Percentiles rank a stretch among this genome's conserved stretches.
phyloP scores from a whole-genome alignment of 2,329 filamentous ascomycete species.

The Fusarium bactridioides region DNA sequence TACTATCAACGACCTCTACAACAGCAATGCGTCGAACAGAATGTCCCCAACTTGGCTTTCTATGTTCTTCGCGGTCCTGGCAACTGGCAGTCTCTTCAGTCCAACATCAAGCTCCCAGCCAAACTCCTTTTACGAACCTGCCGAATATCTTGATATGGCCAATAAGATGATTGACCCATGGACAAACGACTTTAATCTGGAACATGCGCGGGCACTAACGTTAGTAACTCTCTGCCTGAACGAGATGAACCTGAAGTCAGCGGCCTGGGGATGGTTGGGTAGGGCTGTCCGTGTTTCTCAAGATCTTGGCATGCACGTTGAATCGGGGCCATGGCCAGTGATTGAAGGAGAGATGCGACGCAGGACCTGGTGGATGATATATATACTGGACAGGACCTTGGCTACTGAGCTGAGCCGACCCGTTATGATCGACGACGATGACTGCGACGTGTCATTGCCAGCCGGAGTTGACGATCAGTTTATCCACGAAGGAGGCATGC shows the following conservation, averaged over 20 bases:
- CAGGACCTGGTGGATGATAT: conserved; percentile 93
- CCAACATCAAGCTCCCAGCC: conserved; percentile 61
- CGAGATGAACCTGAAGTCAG: conserved; percentile 86
- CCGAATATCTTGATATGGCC: conserved; percentile 75
- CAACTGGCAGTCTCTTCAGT: conserved; percentile 80
- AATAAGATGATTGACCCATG: conserved; percentile 79
- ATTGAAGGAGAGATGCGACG: conserved; percentile 87
- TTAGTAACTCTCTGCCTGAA: conserved; percentile 81
- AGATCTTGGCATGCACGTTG: conserved; percentile 81
- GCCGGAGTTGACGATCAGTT: conserved; percentile 82
- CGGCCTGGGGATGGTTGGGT: conserved; percentile 87
- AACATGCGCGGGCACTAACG: conserved; percentile 76
- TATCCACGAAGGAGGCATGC: conserved; percentile 66
- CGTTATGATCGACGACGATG: conserved; percentile 82
- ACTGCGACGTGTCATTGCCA: conserved; percentile 86
- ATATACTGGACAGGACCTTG: conserved; percentile 84
- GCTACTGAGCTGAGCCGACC: conserved; percentile 84
- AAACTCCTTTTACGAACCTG: conserved; percentile 60
- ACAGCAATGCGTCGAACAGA: conserved; percentile 61
- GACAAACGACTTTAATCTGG: conserved; percentile 78
- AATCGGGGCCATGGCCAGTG: conserved; percentile 75
- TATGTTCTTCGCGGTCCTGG: conserved; percentile 83
- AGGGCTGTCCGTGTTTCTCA: conserved; percentile 82
- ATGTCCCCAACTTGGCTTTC: conserved; percentile 76
- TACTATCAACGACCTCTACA: conserved; percentile 80